These are phyloP conservation scores for Neopestalotiopsis sp. DNA, from an alignment of 2,329 filamentous ascomycete species.

Conservation along the genomic window DNA sequence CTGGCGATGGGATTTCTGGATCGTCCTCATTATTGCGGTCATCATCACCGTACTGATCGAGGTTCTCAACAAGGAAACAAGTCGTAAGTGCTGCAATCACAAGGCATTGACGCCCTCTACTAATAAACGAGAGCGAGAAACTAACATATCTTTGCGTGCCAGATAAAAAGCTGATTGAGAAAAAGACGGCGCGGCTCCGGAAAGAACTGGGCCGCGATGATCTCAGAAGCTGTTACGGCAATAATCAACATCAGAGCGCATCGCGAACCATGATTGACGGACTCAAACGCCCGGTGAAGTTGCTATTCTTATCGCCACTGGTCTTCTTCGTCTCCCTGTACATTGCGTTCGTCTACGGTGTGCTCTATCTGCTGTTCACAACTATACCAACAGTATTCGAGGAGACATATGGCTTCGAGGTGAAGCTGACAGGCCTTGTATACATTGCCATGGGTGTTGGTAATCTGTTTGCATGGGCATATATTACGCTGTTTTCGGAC, in stretches of 20 bases:
- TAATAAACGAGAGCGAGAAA: neutral
- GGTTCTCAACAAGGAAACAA: slow-evolving; percentile 20
- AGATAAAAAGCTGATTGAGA: slow-evolving; percentile 30
- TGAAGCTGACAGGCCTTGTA: slow-evolving; percentile 39
- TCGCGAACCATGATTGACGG: slow-evolving; percentile 10
- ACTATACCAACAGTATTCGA: slow-evolving; percentile 45
- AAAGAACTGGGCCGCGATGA: slow-evolving; percentile 37
- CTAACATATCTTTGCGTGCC: neutral
- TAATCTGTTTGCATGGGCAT: slow-evolving; percentile 35
- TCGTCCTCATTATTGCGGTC: slow-evolving; percentile 40
- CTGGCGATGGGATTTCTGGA: slow-evolving; percentile 56
- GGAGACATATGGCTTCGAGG: slow-evolving; percentile 38
- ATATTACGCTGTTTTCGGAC: slow-evolving; percentile 41
- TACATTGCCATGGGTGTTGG: slow-evolving; percentile 55
- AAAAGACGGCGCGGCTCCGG: slow-evolving; percentile 34
- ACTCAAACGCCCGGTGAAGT: slow-evolving; percentile 48
- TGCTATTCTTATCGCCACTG: slow-evolving; percentile 58
- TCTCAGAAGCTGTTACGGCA: slow-evolving; percentile 21
- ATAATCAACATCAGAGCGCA: slow-evolving; percentile 13
- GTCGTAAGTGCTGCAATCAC: neutral
- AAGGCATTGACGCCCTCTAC: neutral
- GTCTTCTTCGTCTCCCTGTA: slow-evolving; percentile 50
- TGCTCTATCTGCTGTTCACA: slow-evolving; percentile 44
- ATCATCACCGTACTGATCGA: slow-evolving; percentile 18
- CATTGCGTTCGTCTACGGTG: slow-evolving; percentile 40